Evolutionary conservation across 768 basidiomycete species (phyloP), one percentile per base, ranked within the genome.

Genomic region (Leccinum sublutescens): DNA sequence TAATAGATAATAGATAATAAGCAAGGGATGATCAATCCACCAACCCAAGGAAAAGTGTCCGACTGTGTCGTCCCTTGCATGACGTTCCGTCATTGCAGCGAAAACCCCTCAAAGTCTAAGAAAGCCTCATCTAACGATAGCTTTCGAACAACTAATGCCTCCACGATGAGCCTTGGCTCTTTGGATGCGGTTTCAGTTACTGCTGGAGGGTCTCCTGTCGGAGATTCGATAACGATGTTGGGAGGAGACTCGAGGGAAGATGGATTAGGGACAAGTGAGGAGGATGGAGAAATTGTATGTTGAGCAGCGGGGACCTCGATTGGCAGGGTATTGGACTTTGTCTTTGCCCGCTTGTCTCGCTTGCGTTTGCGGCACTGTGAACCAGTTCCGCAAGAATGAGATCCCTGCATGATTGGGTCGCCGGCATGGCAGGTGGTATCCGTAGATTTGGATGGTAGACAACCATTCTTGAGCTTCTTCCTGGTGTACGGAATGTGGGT

Each of bases 71-170:
- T n/a, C 4, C 6, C 17, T 40, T 1, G 5, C 10, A 27, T 2
- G 25, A 27, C 21, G 31, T 17, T 1, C 1, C 0, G 15, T 73
- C 31, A 72, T 25, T 63, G 56, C 14, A 73, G 27, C 5, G 71
- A 73, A 62, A 89, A 88, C 3, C 83, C 85, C 9, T 80, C 83
- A 68, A 93, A 91, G 68, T 92, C 89, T 56, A 92, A 69, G 70
- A 85, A 93, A 17, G 78, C 87, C 68, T 93, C 91, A 57, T 89
- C 88, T 2, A 87, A 66, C 17, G 86, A 85, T 75, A 92, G 77
- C 71, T 93, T 90, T 50, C 89, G 80, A 19, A 92, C 85, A 2
- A 94, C 86, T 31, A 93, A 78, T 2, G 84, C 91, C 70, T 94
- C 91, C 10, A 92, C 89, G 50, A 93, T 92, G 4, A 87, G 75